phyloP scores from a whole-genome alignment of 2,329 filamentous ascomycete genomes.

The Cercospora sp. region DNA sequence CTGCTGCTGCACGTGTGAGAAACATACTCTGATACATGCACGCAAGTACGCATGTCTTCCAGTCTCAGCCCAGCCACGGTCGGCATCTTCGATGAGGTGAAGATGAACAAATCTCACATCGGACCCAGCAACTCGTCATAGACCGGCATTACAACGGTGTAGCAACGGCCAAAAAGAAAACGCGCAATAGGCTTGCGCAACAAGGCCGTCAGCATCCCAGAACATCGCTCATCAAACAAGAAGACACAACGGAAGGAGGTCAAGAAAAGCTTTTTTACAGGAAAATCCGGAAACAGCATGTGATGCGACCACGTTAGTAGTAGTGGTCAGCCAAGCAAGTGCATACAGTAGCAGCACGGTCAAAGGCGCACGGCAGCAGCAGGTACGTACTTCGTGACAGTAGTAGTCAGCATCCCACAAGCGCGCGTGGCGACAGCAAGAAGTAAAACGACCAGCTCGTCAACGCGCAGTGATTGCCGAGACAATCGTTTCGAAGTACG shows the following conservation, averaged over 20 bases:
- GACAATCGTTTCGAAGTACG: not conserved
- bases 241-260: not conserved
- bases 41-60: not conserved
- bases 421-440: not conserved
- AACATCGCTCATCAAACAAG: not conserved
- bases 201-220: not conserved
- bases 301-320: not conserved
- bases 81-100: not conserved
- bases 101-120: not conserved
- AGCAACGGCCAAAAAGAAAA: not conserved
- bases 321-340: not conserved
- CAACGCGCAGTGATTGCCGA: not conserved
- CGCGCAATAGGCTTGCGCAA: not conserved
- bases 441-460: not conserved
- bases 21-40: not conserved
- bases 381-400: not conserved
- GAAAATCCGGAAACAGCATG: not conserved
- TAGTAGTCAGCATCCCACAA: not conserved
- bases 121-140: not conserved
- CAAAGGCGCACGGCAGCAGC: not conserved
- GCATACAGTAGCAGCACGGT: too few relatives aligned
- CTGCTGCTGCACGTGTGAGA: not conserved
- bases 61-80: not conserved
- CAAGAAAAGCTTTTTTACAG: conserved; percentile 1
- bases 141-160: not conserved